Base-by-base conservation (phyloP, 2,329 filamentous ascomycete genomes). In the Dothiorella sarmentorum region DNA sequence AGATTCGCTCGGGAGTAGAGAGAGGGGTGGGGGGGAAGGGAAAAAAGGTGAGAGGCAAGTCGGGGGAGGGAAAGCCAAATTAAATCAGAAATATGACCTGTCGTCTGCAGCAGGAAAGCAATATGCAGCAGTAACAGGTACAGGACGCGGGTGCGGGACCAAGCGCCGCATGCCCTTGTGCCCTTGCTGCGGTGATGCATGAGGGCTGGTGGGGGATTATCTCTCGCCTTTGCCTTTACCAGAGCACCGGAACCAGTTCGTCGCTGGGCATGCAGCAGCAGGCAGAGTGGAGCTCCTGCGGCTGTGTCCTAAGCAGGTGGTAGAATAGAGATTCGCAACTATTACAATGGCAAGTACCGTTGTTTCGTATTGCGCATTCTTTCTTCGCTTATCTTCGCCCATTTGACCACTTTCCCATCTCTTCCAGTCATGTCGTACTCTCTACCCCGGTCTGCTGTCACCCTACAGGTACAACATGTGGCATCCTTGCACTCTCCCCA, bases 61-160 rank as follows among this genome's bases (percentile, higher is more conserved):
- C n/a, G n/a, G n/a, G n/a, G n/a, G n/a, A n/a, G n/a, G n/a, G n/a
- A n/a, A n/a, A n/a, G n/a, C n/a, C n/a, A n/a, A n/a, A n/a, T n/a
- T n/a, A n/a, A n/a, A n/a, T n/a, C n/a, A n/a, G n/a, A n/a, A 53
- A 53, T 40, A 38, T 53, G 49, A 53, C 35, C 33, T 53, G 49
- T 53, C 49, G 49, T 53, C 35, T 53, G 49, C 35, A 53, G 49
- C 42, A 29, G 42, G 42, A 45, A n/a, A 45, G 24, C 40, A 45
- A 27, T 9, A 15, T 27, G 49, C 49, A 35, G 17, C 27, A 31
- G 27, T 17, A 49, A 51, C 26, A 53, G 49, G 35, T 40, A 53
- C 49, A 40, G 47, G 35, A 53, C 17, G 49, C 49, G 35, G 35
- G 20, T 24, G 45, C 45, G 45, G 45, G 27, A 51, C 5, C 35